These are phyloP conservation scores for Parsonsia alboflavescens DNA, from an alignment of 257 asterid genomes.

Conservation along the genomic window DNA sequence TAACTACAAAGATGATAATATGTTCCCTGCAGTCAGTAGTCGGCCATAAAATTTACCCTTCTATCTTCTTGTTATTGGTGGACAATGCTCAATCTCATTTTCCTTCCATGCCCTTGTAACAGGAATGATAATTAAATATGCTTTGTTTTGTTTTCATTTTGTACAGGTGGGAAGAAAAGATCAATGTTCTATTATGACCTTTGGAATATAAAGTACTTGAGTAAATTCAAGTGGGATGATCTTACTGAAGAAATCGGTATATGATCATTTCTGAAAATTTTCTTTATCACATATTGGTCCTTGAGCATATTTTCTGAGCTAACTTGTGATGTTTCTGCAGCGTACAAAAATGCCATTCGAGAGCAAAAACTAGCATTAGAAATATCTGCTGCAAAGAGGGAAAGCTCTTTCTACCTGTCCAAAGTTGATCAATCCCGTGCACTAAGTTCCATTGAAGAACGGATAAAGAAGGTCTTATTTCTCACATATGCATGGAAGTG, in stretches of 20 bases:
- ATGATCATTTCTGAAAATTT: slow-evolving; percentile 1
- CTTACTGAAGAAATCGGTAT: slow-evolving; percentile 80
- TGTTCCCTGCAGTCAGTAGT: background rate
- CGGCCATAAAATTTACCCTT: background rate
- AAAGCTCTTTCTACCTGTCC: slow-evolving; percentile 73
- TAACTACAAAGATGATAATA: background rate
- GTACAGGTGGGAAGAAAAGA: slow-evolving; percentile 83
- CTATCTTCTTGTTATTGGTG: background rate
- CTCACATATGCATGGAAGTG: background rate
- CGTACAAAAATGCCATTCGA: slow-evolving; percentile 61
- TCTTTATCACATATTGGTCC: slow-evolving; percentile 6
- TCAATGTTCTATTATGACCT: slow-evolving; percentile 78
- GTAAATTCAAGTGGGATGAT: slow-evolving; percentile 98
- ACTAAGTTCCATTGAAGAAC: slow-evolving; percentile 55
- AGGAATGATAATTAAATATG: background rate
- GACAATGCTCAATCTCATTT: background rate
- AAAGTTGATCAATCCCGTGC: slow-evolving; percentile 75
- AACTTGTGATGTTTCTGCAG: slow-evolving; percentile 34
- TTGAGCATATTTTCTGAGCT: slow-evolving; percentile 18
- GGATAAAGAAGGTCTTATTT: slow-evolving; percentile 62
- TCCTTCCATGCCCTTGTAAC: background rate
- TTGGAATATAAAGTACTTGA: slow-evolving; percentile 93
- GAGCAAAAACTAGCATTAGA: slow-evolving; percentile 77
- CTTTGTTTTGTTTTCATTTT: slow-evolving; percentile 6
- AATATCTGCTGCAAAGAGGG: slow-evolving; percentile 73